Percentiles rank a stretch among this genome's conserved stretches.
phyloP scores from a whole-genome alignment of 2,329 filamentous ascomycete species.

The Furcasterigmium furcatum region DNA sequence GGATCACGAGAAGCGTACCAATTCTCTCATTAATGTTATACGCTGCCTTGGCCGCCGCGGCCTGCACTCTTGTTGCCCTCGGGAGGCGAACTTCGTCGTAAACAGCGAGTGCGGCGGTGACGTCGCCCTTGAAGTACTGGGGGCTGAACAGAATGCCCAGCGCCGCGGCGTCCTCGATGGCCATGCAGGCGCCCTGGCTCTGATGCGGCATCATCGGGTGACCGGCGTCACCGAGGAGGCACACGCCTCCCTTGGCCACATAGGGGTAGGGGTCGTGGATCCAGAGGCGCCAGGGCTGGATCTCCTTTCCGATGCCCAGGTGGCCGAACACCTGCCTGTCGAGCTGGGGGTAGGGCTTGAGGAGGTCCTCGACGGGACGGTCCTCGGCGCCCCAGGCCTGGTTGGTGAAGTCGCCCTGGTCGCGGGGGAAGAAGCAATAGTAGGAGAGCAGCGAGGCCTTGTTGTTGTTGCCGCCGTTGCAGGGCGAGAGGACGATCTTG shows the following conservation, averaged over 20 bases:
- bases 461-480: conserved; percentile 62
- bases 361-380: conserved; percentile 52
- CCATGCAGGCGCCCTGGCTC: conserved; percentile 67
- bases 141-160: conserved; percentile 58
- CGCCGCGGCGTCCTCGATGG: conserved; percentile 63
- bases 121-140: conserved; percentile 40
- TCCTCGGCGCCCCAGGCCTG: conserved; percentile 57
- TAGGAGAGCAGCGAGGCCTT: conserved; percentile 63
- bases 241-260: conserved; percentile 46
- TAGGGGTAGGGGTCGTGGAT: conserved; percentile 60
- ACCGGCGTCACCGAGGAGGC: conserved; percentile 63
- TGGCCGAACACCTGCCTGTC: conserved; percentile 55
- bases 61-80: conserved; percentile 52
- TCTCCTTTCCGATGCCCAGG: conserved; percentile 57
- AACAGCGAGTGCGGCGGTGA: conserved; percentile 41
- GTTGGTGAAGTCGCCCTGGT: conserved; percentile 55
- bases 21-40: conserved; percentile 63
- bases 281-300: conserved; percentile 65
- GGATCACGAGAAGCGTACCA: conserved; percentile 25
- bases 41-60: conserved; percentile 53
- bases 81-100: conserved; percentile 53
- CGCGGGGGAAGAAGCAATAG: conserved; percentile 66
- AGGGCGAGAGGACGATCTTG: conserved; percentile 70
- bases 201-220: conserved; percentile 64
- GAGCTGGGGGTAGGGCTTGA: conserved; percentile 57